Evolutionary conservation across 768 basidiomycete genomes (phyloP), one percentile per base, ranked within the genome.

Genomic region (Tubosaeta sp.): DNA sequence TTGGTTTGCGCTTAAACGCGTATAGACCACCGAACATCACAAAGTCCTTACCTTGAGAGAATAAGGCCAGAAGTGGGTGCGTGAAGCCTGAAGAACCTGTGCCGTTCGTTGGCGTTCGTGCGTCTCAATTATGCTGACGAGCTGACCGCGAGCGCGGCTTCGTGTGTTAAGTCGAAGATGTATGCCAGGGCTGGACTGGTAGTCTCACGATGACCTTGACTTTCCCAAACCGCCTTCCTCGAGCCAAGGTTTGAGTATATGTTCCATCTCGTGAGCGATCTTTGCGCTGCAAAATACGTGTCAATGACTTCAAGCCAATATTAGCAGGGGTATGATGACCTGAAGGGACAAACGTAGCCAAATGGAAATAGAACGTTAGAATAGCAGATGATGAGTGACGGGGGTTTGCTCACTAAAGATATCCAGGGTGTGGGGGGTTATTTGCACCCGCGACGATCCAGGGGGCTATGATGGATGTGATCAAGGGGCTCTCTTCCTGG

Each of bases 261-360:
- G 70, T 51, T 90, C 80, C 48, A 91, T 78, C 19, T 78, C 74
- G 27, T 75, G 68, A 10, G 83, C 73, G 43, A 87, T 60, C 68
- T 86, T 88, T 13, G 80, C 81, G 56, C 86, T 85, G 55, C 37
- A 14, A 9, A 35, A 43, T 27, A 13, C 14, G 6, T 16, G 17
- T 66, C 35, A 57, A 46, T 37, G 2, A 1, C 33, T 4, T 33
- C 10, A 16, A 4, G 4, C 4, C 16, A 12, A 3, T 9, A 19
- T 7, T 5, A 43, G 1, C 22, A 22, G 32, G 51, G 29, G 10
- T 11, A 33, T 1, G 19, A 32, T 11, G 9, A 84, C 85, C 86
- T 89, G 76, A 74, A 92, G 1, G 90, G 90, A 60, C 91, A 94
- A 60, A 91, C 88, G 67, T 88, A 91, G 69, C 92, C 91, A 72